Percentiles rank a stretch among this genome's conserved stretches.
phyloP scores from a whole-genome alignment of 257 asterid species.

The Solanum habrochaites region DNA sequence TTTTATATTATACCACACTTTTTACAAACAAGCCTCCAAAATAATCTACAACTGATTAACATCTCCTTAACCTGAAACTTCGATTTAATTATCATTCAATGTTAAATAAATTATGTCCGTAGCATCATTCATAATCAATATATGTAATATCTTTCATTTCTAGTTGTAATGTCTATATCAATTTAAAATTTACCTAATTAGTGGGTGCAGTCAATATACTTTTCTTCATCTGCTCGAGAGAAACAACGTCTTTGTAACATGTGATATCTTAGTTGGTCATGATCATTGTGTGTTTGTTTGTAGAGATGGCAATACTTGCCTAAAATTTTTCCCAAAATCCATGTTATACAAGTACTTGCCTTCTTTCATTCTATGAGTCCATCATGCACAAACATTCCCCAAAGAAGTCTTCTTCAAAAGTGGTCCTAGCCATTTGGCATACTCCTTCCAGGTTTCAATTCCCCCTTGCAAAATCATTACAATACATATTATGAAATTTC shows the following conservation, averaged over 20 bases:
- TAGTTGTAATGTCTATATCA: not conserved
- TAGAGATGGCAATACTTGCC: conserved; percentile 22
- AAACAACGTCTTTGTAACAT: conserved; percentile 21
- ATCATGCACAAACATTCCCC: conserved; percentile 17
- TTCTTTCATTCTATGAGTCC: conserved; percentile 15
- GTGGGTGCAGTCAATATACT: conserved; percentile 9
- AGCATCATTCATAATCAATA: not conserved
- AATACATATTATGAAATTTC: not conserved
- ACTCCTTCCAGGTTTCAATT: not conserved
- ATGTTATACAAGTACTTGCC: conserved; percentile 24
- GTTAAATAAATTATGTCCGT: not conserved
- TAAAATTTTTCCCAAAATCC: conserved; percentile 10
- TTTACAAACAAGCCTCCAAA: no score
- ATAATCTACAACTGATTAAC: not conserved
- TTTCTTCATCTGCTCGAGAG: conserved; percentile 2
- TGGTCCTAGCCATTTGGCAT: conserved; percentile 20
- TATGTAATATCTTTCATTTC: not conserved
- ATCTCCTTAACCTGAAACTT: not conserved
- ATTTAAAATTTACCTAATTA: conserved; percentile 8
- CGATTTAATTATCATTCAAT: not conserved
- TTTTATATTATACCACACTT: no score
- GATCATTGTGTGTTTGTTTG: conserved; percentile 8
- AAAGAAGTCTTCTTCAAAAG: conserved; percentile 23
- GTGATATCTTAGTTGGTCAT: conserved; percentile 8
- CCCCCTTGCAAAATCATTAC: not conserved